Conservation (phyloP, 2,329 filamentous ascomycete species). For the Sporothrix euskadiensis region DNA sequence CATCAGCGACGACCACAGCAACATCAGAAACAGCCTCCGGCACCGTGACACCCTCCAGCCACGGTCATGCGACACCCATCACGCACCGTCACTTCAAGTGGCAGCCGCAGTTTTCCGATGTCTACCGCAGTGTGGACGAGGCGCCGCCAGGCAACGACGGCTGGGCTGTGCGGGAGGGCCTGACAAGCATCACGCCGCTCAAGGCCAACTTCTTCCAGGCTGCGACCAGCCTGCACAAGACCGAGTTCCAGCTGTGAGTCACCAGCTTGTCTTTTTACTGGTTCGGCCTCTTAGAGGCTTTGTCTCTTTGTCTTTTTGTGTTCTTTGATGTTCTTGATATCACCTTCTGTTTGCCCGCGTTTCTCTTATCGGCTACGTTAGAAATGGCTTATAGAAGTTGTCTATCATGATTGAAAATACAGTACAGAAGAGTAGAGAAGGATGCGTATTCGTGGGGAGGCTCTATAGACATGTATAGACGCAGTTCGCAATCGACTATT, state of each 20-base stretch:
- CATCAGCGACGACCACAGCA: constrained; percentile 34
- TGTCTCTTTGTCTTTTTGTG: not conserved
- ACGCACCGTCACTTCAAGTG: constrained; percentile 89
- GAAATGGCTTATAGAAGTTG: not conserved
- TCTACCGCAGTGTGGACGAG: constrained; percentile 82
- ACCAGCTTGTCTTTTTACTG: not conserved
- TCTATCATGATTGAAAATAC: not conserved
- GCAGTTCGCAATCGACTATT: constrained; percentile 18
- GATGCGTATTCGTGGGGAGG: not conserved
- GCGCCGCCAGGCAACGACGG: constrained; percentile 83
- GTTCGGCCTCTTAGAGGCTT: not conserved
- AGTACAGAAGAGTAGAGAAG: not conserved
- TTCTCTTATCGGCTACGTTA: not conserved
- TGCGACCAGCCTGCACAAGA: constrained; percentile 59
- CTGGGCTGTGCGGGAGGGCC: constrained; percentile 84
- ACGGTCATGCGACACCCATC: constrained; percentile 21
- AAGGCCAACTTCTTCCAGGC: constrained; percentile 91
- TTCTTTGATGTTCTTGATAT: not conserved
- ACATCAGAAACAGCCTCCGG: not conserved
- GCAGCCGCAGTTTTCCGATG: constrained; percentile 83
- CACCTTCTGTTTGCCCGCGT: not conserved
- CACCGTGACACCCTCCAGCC: constrained; percentile 41
- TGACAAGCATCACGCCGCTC: constrained; percentile 86
- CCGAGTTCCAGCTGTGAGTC: constrained; percentile 83
- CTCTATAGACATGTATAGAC: constrained; percentile 30